Evolutionary conservation across 192 early-diverging fungal species (phyloP).

Genomic region (Backusella parvicylindrica): DNA sequence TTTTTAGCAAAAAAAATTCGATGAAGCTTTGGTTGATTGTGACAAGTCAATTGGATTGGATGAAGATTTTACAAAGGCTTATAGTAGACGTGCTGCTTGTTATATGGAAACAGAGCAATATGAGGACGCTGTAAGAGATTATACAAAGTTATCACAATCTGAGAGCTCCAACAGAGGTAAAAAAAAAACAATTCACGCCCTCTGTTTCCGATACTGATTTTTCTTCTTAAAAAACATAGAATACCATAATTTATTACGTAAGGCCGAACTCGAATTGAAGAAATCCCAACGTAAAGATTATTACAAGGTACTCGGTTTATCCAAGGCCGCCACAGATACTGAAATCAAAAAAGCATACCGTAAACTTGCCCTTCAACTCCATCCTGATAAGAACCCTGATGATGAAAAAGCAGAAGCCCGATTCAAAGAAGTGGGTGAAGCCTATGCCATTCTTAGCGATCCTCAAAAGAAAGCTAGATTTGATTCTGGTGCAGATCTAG

Average conservation of each 20-base stretch:
- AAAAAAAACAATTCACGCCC: neutral
- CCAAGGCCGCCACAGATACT: constrained; percentile 70
- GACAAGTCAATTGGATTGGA: constrained; percentile 63
- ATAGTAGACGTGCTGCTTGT: constrained; percentile 73
- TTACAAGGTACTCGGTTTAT: constrained; percentile 86
- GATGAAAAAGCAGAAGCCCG: constrained; percentile 67
- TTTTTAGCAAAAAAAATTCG: constrained; percentile 45
- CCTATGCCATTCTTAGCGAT: constrained; percentile 76
- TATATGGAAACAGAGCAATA: constrained; percentile 69
- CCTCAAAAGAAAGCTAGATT: constrained; percentile 77
- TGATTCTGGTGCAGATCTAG: constrained; percentile 77
- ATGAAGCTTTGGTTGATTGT: constrained; percentile 60
- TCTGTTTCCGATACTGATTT: neutral
- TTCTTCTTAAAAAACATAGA: neutral
- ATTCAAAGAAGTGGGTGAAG: constrained; percentile 84
- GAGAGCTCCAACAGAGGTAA: constrained; percentile 62
- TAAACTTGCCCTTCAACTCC: constrained; percentile 81
- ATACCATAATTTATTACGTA: constrained; percentile 40
- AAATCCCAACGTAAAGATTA: constrained; percentile 92
- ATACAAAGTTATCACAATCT: constrained; percentile 54
- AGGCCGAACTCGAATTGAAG: constrained; percentile 63
- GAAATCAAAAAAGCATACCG: constrained; percentile 83
- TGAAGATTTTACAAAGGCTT: constrained; percentile 65
- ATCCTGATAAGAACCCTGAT: constrained; percentile 87
- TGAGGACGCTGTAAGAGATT: constrained; percentile 79